A percentile compares a stretch with the other conserved stretches of the same genome.
Evolutionary conservation across 2,329 filamentous ascomycete species (phyloP).

Genomic region (Cytospora piceicola): DNA sequence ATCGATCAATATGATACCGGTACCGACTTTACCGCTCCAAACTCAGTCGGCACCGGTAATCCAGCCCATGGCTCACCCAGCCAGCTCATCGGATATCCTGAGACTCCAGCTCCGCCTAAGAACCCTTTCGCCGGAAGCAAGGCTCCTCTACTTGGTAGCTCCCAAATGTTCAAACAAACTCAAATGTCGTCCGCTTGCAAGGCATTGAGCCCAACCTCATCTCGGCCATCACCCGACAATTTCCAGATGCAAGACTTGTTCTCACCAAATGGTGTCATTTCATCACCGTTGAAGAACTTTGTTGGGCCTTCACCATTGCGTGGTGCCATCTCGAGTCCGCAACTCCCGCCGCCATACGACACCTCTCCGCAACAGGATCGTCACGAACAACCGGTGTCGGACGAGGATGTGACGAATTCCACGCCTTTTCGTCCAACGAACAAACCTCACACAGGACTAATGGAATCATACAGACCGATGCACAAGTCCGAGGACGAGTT

Average conservation of each 20-base stretch:
- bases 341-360: constrained; percentile 29
- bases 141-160: constrained; percentile 44
- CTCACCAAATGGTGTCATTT: constrained; percentile 49
- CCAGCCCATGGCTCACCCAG: constrained; percentile 24
- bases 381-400: constrained; percentile 28
- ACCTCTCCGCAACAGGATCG: constrained; percentile 23
- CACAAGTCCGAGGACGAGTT: constrained; percentile 50
- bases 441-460: constrained; percentile 37
- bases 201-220: constrained; percentile 59
- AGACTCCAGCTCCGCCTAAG: constrained; percentile 54
- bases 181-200: constrained; percentile 58
- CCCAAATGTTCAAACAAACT: constrained; percentile 60
- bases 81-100: constrained; percentile 37
- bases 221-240: constrained; percentile 57
- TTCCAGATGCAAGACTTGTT: constrained; percentile 47
- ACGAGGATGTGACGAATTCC: neutral
- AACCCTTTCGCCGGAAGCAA: constrained; percentile 52
- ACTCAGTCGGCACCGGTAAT: constrained; percentile 25
- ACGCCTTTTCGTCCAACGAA: constrained; percentile 2
- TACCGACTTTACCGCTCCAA: constrained; percentile 44
- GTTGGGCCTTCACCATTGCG: constrained; percentile 52
- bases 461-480: constrained; percentile 51
- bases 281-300: constrained; percentile 56
- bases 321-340: constrained; percentile 48
- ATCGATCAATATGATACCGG: constrained; percentile 46